Percentiles rank a stretch among this genome's conserved stretches.
These are phyloP conservation scores for Amylocarpus encephaloides DNA, from an alignment of 2,329 filamentous ascomycete genomes.

Conservation along the genomic window DNA sequence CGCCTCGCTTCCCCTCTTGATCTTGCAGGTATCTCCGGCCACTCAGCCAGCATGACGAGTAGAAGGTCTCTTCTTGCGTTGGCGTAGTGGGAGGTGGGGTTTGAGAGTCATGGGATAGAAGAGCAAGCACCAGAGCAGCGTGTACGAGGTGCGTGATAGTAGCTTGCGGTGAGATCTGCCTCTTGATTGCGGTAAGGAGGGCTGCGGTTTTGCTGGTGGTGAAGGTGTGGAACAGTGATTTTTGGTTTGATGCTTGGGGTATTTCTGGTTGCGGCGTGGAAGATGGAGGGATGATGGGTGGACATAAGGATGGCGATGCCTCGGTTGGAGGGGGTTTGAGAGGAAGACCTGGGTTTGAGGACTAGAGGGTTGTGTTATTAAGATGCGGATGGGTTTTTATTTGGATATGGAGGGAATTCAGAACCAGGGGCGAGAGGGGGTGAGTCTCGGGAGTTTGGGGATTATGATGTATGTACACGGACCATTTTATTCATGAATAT, in stretches of 20 bases:
- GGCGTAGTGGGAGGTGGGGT: too few relatives aligned
- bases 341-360: background rate
- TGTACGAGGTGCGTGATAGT: conserved; percentile 19
- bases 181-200: conserved; percentile 11
- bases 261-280: conserved; percentile 17
- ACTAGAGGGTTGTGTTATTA: background rate
- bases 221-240: conserved; percentile 14
- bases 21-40: conserved; percentile 17
- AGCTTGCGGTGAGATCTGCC: conserved; percentile 1
- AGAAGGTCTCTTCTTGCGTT: conserved; percentile 3
- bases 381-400: too few relatives aligned
- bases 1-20: background rate
- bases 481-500: conserved; percentile 14
- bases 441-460: background rate
- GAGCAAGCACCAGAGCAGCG: conserved; percentile 13
- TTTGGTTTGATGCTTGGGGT: conserved; percentile 9
- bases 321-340: background rate
- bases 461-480: background rate
- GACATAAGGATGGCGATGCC: too few relatives aligned
- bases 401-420: too few relatives aligned
- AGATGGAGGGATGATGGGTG: too few relatives aligned
- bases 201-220: background rate
- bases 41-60: conserved; percentile 23
- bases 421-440: too few relatives aligned
- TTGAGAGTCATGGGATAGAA: conserved; percentile 8